Evolutionary conservation across 2,329 filamentous ascomycete genomes (phyloP).

Genomic region (Simplicillium aogashimaense): DNA sequence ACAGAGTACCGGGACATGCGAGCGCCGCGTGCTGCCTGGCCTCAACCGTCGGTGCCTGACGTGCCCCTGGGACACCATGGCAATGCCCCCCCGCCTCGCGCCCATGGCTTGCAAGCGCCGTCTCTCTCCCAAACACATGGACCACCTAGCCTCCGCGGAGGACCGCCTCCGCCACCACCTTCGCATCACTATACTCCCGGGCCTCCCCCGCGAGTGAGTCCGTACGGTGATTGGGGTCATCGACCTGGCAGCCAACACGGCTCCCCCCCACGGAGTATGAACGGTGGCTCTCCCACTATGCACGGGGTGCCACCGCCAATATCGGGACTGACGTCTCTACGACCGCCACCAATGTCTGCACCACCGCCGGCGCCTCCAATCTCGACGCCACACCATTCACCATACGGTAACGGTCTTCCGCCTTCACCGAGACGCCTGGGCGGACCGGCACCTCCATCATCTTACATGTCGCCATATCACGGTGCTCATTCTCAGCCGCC

Average conservation of each 20-base stretch:
- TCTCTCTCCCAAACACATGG: no score
- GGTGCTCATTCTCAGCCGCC: slow-evolving; percentile 2
- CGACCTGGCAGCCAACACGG: slow-evolving; percentile 39
- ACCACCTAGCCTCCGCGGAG: neutral
- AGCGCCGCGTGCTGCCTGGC: neutral
- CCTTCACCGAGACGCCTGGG: slow-evolving; percentile 37
- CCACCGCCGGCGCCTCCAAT: slow-evolving; percentile 38
- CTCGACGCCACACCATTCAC: slow-evolving; percentile 22
- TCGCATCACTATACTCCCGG: slow-evolving; percentile 23
- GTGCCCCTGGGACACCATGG: neutral
- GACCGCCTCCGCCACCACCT: slow-evolving; percentile 18
- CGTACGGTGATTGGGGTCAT: slow-evolving; percentile 38
- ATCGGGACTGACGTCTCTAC: slow-evolving; percentile 5
- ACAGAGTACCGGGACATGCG: neutral
- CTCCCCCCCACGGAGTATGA: slow-evolving; percentile 37
- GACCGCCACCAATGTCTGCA: slow-evolving; percentile 18
- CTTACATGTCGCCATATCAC: slow-evolving; percentile 29
- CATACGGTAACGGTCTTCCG: slow-evolving; percentile 32
- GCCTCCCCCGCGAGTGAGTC: slow-evolving; percentile 20
- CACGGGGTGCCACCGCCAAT: slow-evolving; percentile 9
- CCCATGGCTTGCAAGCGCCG: no score
- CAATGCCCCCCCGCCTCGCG: no score
- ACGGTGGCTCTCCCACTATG: slow-evolving; percentile 31
- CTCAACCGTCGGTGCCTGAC: neutral
- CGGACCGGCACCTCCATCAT: slow-evolving; percentile 28